Evolutionary conservation across 2,329 filamentous ascomycete species (phyloP).

Genomic region (Curvularia lunata): DNA sequence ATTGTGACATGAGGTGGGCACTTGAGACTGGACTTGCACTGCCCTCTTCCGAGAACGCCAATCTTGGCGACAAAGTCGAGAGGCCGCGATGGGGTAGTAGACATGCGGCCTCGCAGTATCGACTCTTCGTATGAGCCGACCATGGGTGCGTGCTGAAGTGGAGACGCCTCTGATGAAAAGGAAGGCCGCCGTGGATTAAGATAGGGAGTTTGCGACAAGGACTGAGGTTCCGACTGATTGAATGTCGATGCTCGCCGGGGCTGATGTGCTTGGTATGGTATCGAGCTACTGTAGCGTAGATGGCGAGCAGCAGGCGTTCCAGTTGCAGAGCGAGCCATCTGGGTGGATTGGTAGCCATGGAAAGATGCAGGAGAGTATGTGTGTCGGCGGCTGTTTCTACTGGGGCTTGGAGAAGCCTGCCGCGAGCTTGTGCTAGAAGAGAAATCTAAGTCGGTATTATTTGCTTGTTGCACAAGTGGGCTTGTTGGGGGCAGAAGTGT

Average conservation of each 20-base stretch:
- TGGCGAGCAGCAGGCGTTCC: constrained; percentile 43
- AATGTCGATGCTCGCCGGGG: constrained; percentile 76
- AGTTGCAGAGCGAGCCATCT: constrained; percentile 40
- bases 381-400: constrained; percentile 67
- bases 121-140: constrained; percentile 98
- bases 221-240: constrained; percentile 47
- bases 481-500: constrained; percentile 88
- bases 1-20: constrained; percentile 91
- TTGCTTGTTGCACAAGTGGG: constrained; percentile 86
- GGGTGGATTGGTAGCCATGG: constrained; percentile 56
- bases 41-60: constrained; percentile 85
- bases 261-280: constrained; percentile 78
- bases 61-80: constrained; percentile 95
- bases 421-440: constrained; percentile 53
- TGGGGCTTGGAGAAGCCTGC: constrained; percentile 51
- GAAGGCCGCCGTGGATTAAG: constrained; percentile 70
- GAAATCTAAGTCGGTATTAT: constrained; percentile 77
- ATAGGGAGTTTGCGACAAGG: constrained; percentile 54
- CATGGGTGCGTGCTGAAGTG: constrained; percentile 89
- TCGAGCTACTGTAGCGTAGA: constrained; percentile 64
- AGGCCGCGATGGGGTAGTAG: constrained; percentile 89
- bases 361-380: constrained; percentile 72
- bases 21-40: constrained; percentile 82
- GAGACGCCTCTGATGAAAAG: constrained; percentile 73
- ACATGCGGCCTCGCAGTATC: constrained; percentile 94